Evolutionary conservation across 805 yeast species (phyloP), one percentile per base, ranked within the genome.

Genomic region (Sugiyamaella marilandica): DNA sequence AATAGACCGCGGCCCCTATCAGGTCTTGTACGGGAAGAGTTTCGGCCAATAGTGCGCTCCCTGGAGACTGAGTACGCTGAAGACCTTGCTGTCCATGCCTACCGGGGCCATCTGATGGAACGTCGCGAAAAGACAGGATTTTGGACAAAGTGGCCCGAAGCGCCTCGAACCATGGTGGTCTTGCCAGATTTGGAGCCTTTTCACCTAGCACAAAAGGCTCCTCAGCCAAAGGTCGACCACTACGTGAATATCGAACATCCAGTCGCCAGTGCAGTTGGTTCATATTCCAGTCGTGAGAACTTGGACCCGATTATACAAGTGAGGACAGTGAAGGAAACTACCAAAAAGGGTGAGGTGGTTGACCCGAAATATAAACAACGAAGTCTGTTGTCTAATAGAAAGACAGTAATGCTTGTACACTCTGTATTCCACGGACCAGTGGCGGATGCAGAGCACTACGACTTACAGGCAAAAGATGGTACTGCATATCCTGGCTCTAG

Each of bases 81-180:
- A 10, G 90, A 87, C 65, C 67, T 86, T 31, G 76, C 85, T 0
- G 62, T 80, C 1, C 95, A 87, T 66, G 66, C 87, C 2, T 87
- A 84, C 63, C 77, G 85, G 21, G 63, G 82, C 0, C 71, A 72
- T 53, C 68, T 86, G 29, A 65, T 75, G 10, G 18, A 50, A 77
- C 69, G 52, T 66, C 61, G 44, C 68, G 68, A 48, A 68, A 67
- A 24, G 7, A 24, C 7, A 24, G 29, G 7, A 7, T 24, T 7
- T 37, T 84, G 87, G 83, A 62, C 79, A 0, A 62, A 74, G 2
- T 85, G 92, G 92, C 92, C 92, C 1, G 62, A 75, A 26, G 16
- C n/a, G 5, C 35, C 41, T 11, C 26, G n/a, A 8, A 32, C 16
- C 10, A 31, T 18, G 2, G 2, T 19, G 19, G 11, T 5, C 46